These are phyloP conservation scores for Penicillium arizonense DNA, from an alignment of 495 filamentous ascomycete genomes.

Conservation along the genomic window DNA sequence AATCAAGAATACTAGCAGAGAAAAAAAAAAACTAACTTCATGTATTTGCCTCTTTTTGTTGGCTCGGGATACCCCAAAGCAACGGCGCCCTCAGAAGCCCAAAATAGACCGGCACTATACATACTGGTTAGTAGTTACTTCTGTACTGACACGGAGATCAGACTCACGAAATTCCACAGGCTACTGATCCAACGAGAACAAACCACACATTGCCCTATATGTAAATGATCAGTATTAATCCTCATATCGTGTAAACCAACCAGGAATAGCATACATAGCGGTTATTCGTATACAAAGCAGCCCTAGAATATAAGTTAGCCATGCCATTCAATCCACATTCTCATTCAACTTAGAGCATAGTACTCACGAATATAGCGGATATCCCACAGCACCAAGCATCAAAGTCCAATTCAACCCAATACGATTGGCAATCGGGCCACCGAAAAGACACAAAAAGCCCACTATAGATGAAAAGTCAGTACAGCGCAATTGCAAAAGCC, in stretches of 20 bases:
- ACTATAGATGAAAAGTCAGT: slow-evolving; percentile 35
- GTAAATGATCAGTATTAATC: neutral
- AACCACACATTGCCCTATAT: slow-evolving; percentile 57
- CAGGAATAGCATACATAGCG: slow-evolving; percentile 39
- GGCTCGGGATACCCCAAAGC: slow-evolving; percentile 63
- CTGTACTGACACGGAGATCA: neutral
- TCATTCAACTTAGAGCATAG: neutral
- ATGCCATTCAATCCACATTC: neutral
- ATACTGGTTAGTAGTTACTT: neutral
- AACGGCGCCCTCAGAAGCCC: slow-evolving; percentile 63
- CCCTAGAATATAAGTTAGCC: slow-evolving; percentile 30
- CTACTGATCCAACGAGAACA: slow-evolving; percentile 59
- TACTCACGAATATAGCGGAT: slow-evolving; percentile 38
- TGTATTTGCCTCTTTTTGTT: slow-evolving; percentile 53
- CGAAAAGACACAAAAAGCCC: slow-evolving; percentile 56
- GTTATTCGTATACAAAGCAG: slow-evolving; percentile 65
- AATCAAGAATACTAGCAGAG: neutral
- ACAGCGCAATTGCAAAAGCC: neutral
- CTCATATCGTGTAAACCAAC: neutral
- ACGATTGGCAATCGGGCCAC: slow-evolving; percentile 50
- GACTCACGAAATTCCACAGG: slow-evolving; percentile 57
- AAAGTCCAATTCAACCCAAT: slow-evolving; percentile 62
- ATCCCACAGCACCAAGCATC: slow-evolving; percentile 53
- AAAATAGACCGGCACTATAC: slow-evolving; percentile 56
- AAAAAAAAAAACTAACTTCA: slow-evolving; percentile 29